phyloP scores from a whole-genome alignment of 768 basidiomycete species.

The Rhodotorula kratochvilovae region DNA sequence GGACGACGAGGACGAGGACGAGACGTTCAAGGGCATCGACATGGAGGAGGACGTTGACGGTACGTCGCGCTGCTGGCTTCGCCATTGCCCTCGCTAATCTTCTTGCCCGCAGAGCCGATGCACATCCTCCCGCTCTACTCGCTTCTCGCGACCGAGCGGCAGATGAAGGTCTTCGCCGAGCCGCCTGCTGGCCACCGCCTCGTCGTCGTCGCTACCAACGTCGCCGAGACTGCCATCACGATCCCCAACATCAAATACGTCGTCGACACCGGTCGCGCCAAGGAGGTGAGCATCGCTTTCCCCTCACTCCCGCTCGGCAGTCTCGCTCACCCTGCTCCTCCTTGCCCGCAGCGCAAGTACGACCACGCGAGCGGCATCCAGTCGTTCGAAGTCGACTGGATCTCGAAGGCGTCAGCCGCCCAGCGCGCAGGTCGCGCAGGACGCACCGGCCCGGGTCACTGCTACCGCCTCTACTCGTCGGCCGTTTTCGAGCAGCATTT shows the following conservation, averaged over 20 bases:
- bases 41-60: slow-evolving; percentile 61
- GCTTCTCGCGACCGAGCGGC: slow-evolving; percentile 82
- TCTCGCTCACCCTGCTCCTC: slow-evolving; percentile 44
- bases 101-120: slow-evolving; percentile 67
- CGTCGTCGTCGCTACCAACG: slow-evolving; percentile 91
- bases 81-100: slow-evolving; percentile 33
- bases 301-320: no score
- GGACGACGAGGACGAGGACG: slow-evolving; percentile 63
- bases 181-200: slow-evolving; percentile 77
- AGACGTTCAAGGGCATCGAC: slow-evolving; percentile 51
- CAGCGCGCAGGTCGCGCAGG: slow-evolving; percentile 96
- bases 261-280: slow-evolving; percentile 90
- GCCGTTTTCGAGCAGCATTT: slow-evolving; percentile 92
- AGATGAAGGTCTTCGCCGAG: slow-evolving; percentile 83
- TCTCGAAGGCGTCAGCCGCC: slow-evolving; percentile 87
- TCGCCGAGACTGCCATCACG: slow-evolving; percentile 93
- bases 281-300: slow-evolving; percentile 60
- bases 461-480: slow-evolving; percentile 93
- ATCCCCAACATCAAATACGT: slow-evolving; percentile 97
- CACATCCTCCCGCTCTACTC: slow-evolving; percentile 93
- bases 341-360: slow-evolving; percentile 60
- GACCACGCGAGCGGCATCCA: slow-evolving; percentile 78
- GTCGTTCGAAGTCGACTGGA: slow-evolving; percentile 86
- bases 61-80: slow-evolving; percentile 13
- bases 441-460: slow-evolving; percentile 95